Base-by-base conservation (phyloP, 805 yeast genomes). In the Wickerhamiella lipophila region DNA sequence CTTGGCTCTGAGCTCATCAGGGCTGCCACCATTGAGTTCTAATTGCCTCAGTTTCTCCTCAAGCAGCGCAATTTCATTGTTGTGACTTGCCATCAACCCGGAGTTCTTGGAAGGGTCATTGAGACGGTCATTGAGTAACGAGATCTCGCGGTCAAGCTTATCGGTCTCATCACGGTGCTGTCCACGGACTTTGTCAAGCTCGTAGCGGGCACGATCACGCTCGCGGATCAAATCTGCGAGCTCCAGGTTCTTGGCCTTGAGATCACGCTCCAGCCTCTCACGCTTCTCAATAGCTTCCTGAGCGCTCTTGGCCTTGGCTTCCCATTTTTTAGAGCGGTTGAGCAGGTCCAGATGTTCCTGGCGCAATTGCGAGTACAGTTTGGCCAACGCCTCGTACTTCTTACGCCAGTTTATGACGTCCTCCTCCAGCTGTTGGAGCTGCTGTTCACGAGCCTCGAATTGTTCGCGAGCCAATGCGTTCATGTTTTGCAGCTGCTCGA, bases 341-440 rank as follows among this genome's bases (percentile, higher is more conserved):
- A 88, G 72, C 49, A 87, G 66, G 53, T 79, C 82, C 59, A 88
- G 71, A 61, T 88, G 96, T 65, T 88, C 96, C 65, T 84, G 94
- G 60, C 96, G 81, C 56, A 88, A 70, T 65, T 87, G 95, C 1
- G 94, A 80, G 64, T 88, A 88, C 55, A 88, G 70, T 59, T 85
- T 85, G 5, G 96, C 96, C 53, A 88, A 71, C 0, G 92, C 74
- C 60, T 87, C 95, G 65, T 88, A 88, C 67, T 88, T 88, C 48
- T 76, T 76, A 53, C 83, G 78, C 95, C 95, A 88, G 52, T 76
- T 74, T 23, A 64, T 68, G 38, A 83, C 72, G 64, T 87, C 95
- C 48, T 83, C 88, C 58, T 81, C 86, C 42, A 85, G 62, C 48
- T 74, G 71, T 48, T 64, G 72, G 42, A 83, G 67, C 58, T 81